Evolutionary conservation across 2,329 filamentous ascomycete species (phyloP), one percentile per base, ranked within the genome.

Genomic region (Zasmidium angulare): DNA sequence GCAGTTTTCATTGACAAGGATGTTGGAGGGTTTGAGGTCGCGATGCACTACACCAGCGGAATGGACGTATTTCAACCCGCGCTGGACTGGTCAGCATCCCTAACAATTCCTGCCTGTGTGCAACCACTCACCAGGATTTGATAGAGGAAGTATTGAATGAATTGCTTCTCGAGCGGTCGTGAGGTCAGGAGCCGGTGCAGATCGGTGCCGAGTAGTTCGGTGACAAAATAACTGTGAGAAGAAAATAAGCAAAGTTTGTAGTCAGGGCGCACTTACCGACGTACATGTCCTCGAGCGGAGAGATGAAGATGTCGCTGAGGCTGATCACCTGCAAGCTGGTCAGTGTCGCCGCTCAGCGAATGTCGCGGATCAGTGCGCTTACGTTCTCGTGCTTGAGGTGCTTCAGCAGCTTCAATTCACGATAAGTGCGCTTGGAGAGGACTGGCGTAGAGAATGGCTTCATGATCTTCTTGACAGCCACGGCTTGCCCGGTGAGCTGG

Each of bases 391-490:
- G 95, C 74, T 88, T 88, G 62, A 99, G 82, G 74, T 99, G 95
- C 82, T 98, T 99, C 72, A 99, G 82, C 64, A 99, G 85, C 82
- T 98, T 99, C 74, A 99, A 81, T 78, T 99, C 95, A 73, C 95
- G 88, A 77, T 99, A 99, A 67, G 95, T 99, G 74, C 95, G 86
- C 83, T 99, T 99, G 60, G 95, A 95, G 50, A 99, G 84, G 60
- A 99, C 95, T 1, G 95, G 93, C n/a, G 95, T 99, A 83, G 93
- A 97, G 80, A 99, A 99, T 10, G 95, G 95, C 83, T 98, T 99
- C 93, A 99, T 98, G 74, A 99, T 99, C 86, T 99, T 99, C 86
- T 99, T 99, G 75, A 99, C 93, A 60, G 95, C 95, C 63, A 99
- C 95, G 78, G 93, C 92, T 78, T 97, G 93, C 76, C 86, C 90